A percentile compares a stretch with the other conserved stretches of the same genome.
These are phyloP conservation scores for Mucor circinelloides DNA, from an alignment of 371 early-diverging fungal species.

Conservation along the genomic window DNA sequence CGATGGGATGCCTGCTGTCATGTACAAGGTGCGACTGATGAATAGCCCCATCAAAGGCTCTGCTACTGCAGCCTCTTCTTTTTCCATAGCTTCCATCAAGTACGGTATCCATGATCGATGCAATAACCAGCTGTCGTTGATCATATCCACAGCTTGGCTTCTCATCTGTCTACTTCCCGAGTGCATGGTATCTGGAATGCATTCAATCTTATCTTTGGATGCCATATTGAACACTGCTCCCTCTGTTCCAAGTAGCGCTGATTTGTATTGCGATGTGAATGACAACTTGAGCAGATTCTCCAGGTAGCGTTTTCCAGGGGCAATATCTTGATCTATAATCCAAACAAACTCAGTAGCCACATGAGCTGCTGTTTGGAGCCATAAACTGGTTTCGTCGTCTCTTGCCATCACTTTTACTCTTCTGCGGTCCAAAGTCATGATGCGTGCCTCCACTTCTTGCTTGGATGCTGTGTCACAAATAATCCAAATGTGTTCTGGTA, in stretches of 20 bases:
- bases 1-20: conserved; percentile 37
- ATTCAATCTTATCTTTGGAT: conserved; percentile 7
- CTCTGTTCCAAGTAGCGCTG: conserved; percentile 52
- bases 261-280: conserved; percentile 44
- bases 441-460: conserved; percentile 22
- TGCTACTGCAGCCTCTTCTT: neutral
- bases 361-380: conserved; percentile 42
- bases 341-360: conserved; percentile 52
- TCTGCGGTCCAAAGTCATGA: conserved; percentile 28
- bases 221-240: conserved; percentile 22
- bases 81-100: conserved; percentile 3
- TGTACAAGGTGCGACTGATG: conserved; percentile 24
- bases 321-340: conserved; percentile 48
- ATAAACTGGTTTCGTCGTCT: conserved; percentile 19
- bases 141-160: conserved; percentile 33
- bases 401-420: conserved; percentile 36
- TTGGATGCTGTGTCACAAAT: conserved; percentile 29
- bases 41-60: conserved; percentile 14
- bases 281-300: conserved; percentile 49
- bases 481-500: conserved; percentile 58
- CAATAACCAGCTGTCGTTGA: conserved; percentile 42
- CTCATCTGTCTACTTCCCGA: conserved; percentile 11
- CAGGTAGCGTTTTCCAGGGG: conserved; percentile 50
- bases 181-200: conserved; percentile 20
- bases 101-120: conserved; percentile 41